phyloP scores from a whole-genome alignment of 2,329 filamentous ascomycete genomes.

The Nothomitra cinnamomea region DNA sequence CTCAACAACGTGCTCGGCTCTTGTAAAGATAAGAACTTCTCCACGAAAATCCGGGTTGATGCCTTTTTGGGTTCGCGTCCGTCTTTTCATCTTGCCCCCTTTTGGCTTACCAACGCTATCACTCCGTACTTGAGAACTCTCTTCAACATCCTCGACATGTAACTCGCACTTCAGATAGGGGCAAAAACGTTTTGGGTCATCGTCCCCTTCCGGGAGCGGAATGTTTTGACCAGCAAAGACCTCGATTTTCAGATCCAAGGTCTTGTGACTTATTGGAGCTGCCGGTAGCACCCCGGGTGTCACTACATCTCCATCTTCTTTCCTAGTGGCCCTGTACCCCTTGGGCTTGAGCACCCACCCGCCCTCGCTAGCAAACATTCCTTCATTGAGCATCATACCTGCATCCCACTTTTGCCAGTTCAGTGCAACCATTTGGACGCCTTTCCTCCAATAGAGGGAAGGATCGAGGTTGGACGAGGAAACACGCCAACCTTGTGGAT shows the following conservation, averaged over 20 bases:
- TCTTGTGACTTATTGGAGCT: constrained; percentile 31
- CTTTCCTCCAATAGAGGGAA: constrained; percentile 68
- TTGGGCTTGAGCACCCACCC: constrained; percentile 78
- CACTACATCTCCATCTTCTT: constrained; percentile 16
- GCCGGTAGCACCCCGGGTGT: constrained; percentile 21
- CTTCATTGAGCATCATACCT: constrained; percentile 91
- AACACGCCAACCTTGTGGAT: constrained; percentile 68
- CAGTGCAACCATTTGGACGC: constrained; percentile 77
- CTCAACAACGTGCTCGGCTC: constrained; percentile 38
- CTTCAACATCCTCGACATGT: constrained; percentile 53
- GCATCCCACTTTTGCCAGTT: constrained; percentile 90
- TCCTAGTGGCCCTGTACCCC: constrained; percentile 40
- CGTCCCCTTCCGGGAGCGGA: constrained; percentile 42
- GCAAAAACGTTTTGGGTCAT: constrained; percentile 41
- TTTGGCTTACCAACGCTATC: neutral
- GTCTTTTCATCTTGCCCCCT: constrained; percentile 35
- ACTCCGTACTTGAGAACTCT: constrained; percentile 14
- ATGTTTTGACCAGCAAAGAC: constrained; percentile 64
- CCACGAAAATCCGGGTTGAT: constrained; percentile 47
- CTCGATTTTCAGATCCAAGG: constrained; percentile 51
- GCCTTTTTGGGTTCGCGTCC: constrained; percentile 37
- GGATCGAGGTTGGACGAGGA: constrained; percentile 79
- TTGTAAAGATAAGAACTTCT: constrained; percentile 40
- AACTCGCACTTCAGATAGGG: constrained; percentile 67
- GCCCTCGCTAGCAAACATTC: constrained; percentile 65